Evolutionary conservation across 2,329 filamentous ascomycete species (phyloP).

Genomic region (Cercospora berteroae): DNA sequence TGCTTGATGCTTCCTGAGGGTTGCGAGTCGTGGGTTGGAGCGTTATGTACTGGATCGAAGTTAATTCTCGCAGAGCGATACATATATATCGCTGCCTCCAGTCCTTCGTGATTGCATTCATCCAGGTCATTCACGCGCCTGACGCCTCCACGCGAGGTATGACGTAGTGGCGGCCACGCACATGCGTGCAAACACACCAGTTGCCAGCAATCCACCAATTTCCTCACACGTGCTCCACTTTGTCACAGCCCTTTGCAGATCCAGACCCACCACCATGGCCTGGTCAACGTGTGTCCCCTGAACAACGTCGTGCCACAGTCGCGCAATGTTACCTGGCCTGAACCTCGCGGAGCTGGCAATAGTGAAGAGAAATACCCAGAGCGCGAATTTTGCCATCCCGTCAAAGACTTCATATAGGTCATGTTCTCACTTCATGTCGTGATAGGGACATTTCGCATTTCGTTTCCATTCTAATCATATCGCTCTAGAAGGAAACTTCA

Average conservation of each 20-base stretch:
- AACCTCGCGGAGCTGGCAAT: background rate
- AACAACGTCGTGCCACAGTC: background rate
- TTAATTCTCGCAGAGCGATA: background rate
- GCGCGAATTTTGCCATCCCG: background rate
- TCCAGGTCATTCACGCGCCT: constrained; percentile 2
- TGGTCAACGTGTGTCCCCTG: background rate
- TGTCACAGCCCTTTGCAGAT: background rate
- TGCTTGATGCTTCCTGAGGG: background rate
- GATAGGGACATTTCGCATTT: background rate
- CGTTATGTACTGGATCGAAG: background rate
- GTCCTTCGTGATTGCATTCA: background rate
- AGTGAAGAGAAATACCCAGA: background rate
- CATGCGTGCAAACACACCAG: background rate
- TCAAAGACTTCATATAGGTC: background rate
- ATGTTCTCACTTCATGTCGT: background rate
- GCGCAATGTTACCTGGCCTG: background rate
- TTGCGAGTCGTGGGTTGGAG: background rate
- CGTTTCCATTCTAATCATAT: background rate
- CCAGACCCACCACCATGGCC: background rate
- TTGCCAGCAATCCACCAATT: background rate
- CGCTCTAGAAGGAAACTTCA: background rate
- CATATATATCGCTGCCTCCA: background rate
- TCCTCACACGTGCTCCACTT: constrained; percentile 8
- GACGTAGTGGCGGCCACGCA: background rate
- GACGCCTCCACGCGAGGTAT: background rate